phyloP scores from a whole-genome alignment of 73 alveolate species.

The Paraurostyla sp. region DNA sequence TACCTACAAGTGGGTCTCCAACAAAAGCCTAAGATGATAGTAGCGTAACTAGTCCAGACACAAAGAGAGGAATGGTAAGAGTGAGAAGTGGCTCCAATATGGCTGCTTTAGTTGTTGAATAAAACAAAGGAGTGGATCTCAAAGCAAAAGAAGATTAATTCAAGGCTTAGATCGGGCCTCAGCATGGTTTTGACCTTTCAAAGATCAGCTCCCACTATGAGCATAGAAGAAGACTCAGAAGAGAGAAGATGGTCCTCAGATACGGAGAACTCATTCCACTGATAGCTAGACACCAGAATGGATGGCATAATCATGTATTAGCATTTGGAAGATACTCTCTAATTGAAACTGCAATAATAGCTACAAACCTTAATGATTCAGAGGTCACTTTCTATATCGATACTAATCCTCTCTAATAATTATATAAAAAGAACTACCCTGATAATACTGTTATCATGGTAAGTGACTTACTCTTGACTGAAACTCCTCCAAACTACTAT shows the following conservation, averaged over 20 bases:
- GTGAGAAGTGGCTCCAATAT: slow-evolving; percentile 74
- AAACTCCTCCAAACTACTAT: slow-evolving; percentile 81
- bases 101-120: slow-evolving; percentile 73
- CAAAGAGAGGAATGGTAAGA: slow-evolving; percentile 50
- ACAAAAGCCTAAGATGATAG: background rate
- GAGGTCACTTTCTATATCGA: slow-evolving; percentile 87
- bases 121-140: slow-evolving; percentile 69
- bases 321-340: slow-evolving; percentile 94
- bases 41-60: slow-evolving; percentile 1
- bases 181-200: slow-evolving; percentile 91
- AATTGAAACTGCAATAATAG: slow-evolving; percentile 92
- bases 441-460: slow-evolving; percentile 85
- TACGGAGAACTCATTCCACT: slow-evolving; percentile 93
- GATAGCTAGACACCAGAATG: slow-evolving; percentile 79
- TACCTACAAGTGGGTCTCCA: background rate
- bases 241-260: slow-evolving; percentile 85
- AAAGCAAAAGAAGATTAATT: slow-evolving; percentile 76
- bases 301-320: slow-evolving; percentile 90
- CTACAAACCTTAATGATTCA: slow-evolving; percentile 90
- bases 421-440: slow-evolving; percentile 68
- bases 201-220: slow-evolving; percentile 94
- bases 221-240: slow-evolving; percentile 92
- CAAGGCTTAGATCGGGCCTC: slow-evolving; percentile 86
- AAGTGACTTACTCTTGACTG: slow-evolving; percentile 82
- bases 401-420: slow-evolving; percentile 74